Percentiles rank a stretch among this genome's conserved stretches.
Conservation (phyloP, 2,329 filamentous ascomycete genomes). For the Myriangium duriaei region DNA sequence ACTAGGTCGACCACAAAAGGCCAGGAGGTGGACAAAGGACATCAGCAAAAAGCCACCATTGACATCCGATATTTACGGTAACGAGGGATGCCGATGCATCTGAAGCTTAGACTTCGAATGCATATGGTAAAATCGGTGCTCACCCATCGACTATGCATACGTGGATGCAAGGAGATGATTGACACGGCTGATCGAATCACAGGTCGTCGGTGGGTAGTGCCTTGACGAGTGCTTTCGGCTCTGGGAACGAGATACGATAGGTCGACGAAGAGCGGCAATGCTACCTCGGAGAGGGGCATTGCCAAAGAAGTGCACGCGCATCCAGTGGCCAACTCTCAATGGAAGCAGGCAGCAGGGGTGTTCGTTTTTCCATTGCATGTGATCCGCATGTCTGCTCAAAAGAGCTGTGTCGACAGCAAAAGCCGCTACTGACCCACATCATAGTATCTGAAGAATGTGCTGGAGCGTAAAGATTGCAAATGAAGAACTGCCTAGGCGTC, state of each 20-base stretch:
- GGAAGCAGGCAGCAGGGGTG: background rate
- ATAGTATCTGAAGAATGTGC: background rate
- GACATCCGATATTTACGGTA: too few species aligned
- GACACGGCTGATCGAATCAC: constrained; percentile 52
- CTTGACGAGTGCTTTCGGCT: constrained; percentile 30
- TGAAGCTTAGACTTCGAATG: too few species aligned
- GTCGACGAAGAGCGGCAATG: constrained; percentile 34
- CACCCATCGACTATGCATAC: constrained; percentile 41
- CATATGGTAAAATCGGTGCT: constrained; percentile 48
- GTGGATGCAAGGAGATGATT: constrained; percentile 47
- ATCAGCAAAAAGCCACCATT: constrained; percentile 90
- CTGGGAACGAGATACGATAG: constrained; percentile 25
- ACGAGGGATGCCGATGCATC: too few species aligned
- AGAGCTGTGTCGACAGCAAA: background rate
- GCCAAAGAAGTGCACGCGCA: constrained; percentile 40
- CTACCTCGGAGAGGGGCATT: too few species aligned
- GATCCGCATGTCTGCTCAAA: background rate
- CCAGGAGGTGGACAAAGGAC: constrained; percentile 68
- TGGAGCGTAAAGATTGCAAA: constrained; percentile 9
- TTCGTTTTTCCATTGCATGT: constrained; percentile 2
- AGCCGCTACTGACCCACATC: too few species aligned
- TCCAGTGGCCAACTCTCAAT: constrained; percentile 15
- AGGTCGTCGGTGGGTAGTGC: constrained; percentile 39
- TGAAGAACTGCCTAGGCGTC: background rate
- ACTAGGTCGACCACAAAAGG: constrained; percentile 12